A percentile compares a stretch with the other conserved stretches of the same genome.
Conservation (phyloP, 495 filamentous ascomycete species). For the Margaritispora aquatica region DNA sequence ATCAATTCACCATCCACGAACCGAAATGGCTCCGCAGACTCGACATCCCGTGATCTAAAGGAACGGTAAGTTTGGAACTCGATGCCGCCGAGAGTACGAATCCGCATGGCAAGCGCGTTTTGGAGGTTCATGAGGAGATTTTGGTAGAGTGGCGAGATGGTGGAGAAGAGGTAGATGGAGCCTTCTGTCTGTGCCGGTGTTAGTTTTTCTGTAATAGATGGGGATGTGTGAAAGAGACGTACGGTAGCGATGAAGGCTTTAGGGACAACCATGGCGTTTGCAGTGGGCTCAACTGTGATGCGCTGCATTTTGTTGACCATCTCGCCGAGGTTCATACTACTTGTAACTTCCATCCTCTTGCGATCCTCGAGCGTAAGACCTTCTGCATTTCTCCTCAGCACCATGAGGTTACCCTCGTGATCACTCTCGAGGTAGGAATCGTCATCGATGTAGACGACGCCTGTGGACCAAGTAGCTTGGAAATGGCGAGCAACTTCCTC, state of each 20-base stretch:
- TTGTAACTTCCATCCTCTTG: constrained; percentile 61
- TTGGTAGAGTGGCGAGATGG: constrained; percentile 61
- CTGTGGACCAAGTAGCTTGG: constrained; percentile 75
- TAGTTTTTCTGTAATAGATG: constrained; percentile 15
- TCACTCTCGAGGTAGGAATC: constrained; percentile 77
- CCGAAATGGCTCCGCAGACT: constrained; percentile 69
- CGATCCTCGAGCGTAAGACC: constrained; percentile 71
- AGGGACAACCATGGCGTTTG: constrained; percentile 62
- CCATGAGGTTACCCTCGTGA: constrained; percentile 77
- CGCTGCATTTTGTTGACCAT: constrained; percentile 77
- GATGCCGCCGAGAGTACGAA: constrained; percentile 38
- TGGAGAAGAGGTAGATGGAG: constrained; percentile 81
- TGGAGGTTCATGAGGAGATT: constrained; percentile 85
- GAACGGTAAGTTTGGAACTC: constrained; percentile 73
- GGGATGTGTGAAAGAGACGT: constrained; percentile 28
- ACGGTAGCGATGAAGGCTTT: constrained; percentile 88
- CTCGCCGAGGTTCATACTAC: constrained; percentile 81
- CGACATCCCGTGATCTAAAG: constrained; percentile 63
- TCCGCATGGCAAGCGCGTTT: constrained; percentile 39
- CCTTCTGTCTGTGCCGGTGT: constrained; percentile 66
- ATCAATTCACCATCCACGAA: constrained; percentile 93
- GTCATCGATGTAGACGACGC: constrained; percentile 62
- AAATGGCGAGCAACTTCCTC: constrained; percentile 75
- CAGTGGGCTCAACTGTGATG: constrained; percentile 49
- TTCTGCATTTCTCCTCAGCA: constrained; percentile 62